A percentile compares a stretch with the other conserved stretches of the same genome.
These are phyloP conservation scores for Haplographium delicatum DNA, from an alignment of 495 filamentous ascomycete species.

Conservation along the genomic window DNA sequence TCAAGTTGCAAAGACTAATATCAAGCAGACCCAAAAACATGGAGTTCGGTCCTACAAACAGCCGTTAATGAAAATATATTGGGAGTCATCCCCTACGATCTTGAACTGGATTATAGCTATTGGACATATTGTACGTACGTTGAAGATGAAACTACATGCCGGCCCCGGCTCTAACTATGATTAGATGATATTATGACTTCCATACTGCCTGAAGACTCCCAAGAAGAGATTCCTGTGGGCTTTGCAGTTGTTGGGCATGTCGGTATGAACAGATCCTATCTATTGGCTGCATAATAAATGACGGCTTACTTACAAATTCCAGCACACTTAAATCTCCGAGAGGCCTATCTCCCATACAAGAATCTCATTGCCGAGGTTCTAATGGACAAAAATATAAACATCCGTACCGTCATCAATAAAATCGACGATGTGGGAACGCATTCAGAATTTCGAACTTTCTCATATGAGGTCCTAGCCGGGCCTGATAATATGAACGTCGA, in stretches of 20 bases:
- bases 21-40: slow-evolving; percentile 64
- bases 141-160: background rate
- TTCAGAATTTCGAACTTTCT: slow-evolving; percentile 87
- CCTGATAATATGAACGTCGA: slow-evolving; percentile 74
- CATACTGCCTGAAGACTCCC: slow-evolving; percentile 63
- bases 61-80: slow-evolving; percentile 62
- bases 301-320: background rate
- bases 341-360: slow-evolving; percentile 75
- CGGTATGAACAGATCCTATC: slow-evolving; percentile 42
- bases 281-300: too few relatives aligned
- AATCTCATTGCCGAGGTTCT: slow-evolving; percentile 76
- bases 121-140: slow-evolving; percentile 71
- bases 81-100: slow-evolving; percentile 63
- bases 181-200: slow-evolving; percentile 76
- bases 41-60: slow-evolving; percentile 62
- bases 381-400: slow-evolving; percentile 75
- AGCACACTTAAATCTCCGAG: slow-evolving; percentile 86
- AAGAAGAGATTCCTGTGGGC: slow-evolving; percentile 75
- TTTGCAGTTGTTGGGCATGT: slow-evolving; percentile 88
- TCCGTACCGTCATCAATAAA: slow-evolving; percentile 94
- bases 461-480: slow-evolving; percentile 86
- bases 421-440: slow-evolving; percentile 77
- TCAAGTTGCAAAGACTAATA: slow-evolving; percentile 9
- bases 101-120: slow-evolving; percentile 75
- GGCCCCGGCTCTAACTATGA: background rate